A percentile compares a stretch with the other conserved stretches of the same genome.
phyloP scores from a whole-genome alignment of 2,329 filamentous ascomycete genomes.

The Colletotrichum karsti region DNA sequence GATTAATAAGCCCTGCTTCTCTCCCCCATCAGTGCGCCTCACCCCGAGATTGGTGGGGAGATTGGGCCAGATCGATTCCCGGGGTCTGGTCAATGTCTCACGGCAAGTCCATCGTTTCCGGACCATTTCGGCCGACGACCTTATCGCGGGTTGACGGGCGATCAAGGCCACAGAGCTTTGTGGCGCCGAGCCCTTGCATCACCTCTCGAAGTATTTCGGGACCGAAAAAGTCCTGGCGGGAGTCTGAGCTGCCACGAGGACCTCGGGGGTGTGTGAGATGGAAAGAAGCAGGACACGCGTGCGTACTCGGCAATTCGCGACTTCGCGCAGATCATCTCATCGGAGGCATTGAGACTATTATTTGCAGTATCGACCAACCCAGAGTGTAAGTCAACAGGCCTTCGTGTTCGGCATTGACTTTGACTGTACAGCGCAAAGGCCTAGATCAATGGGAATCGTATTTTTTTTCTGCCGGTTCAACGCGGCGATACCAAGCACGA shows the following conservation, averaged over 20 bases:
- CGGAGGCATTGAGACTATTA: too few species aligned
- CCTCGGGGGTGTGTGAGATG: background rate
- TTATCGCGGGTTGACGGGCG: slow-evolving; percentile 14
- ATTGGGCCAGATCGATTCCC: background rate
- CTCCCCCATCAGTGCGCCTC: slow-evolving; percentile 9
- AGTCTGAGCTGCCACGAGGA: background rate
- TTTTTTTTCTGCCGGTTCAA: background rate
- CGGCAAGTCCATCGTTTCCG: background rate
- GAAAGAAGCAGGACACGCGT: background rate
- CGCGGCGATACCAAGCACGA: background rate
- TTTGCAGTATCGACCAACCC: too few species aligned
- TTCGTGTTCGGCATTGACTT: background rate
- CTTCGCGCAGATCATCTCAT: background rate
- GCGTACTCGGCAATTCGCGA: slow-evolving; percentile 3
- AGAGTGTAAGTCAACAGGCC: background rate
- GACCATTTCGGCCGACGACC: background rate
- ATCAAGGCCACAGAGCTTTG: slow-evolving; percentile 4
- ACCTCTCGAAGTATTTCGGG: background rate
- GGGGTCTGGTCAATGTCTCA: slow-evolving; percentile 3
- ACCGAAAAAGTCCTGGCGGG: background rate
- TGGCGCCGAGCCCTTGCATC: slow-evolving; percentile 22
- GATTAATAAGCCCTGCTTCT: background rate
- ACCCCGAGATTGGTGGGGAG: slow-evolving; percentile 1
- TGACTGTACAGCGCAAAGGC: background rate
- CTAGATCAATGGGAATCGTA: background rate